Evolutionary conservation across 305 asterid species (phyloP), one percentile per base, ranked within the genome.

Genomic region (Fraxinus dipetala): DNA sequence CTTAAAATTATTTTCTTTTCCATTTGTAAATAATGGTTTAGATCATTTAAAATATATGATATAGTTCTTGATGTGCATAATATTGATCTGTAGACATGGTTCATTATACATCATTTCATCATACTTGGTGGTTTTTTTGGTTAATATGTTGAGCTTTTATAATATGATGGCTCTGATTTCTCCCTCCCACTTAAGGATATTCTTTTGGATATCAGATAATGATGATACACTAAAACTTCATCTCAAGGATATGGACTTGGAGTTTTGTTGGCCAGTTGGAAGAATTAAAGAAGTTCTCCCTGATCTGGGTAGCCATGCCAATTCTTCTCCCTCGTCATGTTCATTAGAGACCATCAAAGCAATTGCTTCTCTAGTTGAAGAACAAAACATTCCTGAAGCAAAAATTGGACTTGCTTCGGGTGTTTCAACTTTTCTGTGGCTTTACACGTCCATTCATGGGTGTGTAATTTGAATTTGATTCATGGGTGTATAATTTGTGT

Each of bases 361-460:
- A 79, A 90, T 96, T 84, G 91, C 94, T 81, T 75, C 92, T 82
- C 87, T 94, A 76, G 95, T 94, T 18, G 97, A 93, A 51, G 98
- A 88, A 84, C 95, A 85, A 69, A 88, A 85, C 79, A 90, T 96
- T 79, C 97, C 98, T 3, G 98, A 92, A 87, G 89, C 89, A 75
- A 83, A 87, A 61, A 76, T 72, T 78, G 98, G 91, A 69, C 95
- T 95, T 80, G 92, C 90, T 77, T 87, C 98, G 56, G 99, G 99
- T 77, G 84, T 92, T 85, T 90, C 97, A 18, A 97, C 99, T 83
- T 95, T 93, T 81, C 94, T 95, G 48, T 95, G 98, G 98, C 86
- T 95, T 79, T 95, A 89, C 86, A 92, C 92, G 72, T 91, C 99
- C 72, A 89, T 94, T 84, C 97, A 92, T 75, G 97, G 98, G 99